These are phyloP conservation scores for Bonia amplexicaulis DNA, from an alignment of 176 grass and related monocot species.

Conservation along the genomic window DNA sequence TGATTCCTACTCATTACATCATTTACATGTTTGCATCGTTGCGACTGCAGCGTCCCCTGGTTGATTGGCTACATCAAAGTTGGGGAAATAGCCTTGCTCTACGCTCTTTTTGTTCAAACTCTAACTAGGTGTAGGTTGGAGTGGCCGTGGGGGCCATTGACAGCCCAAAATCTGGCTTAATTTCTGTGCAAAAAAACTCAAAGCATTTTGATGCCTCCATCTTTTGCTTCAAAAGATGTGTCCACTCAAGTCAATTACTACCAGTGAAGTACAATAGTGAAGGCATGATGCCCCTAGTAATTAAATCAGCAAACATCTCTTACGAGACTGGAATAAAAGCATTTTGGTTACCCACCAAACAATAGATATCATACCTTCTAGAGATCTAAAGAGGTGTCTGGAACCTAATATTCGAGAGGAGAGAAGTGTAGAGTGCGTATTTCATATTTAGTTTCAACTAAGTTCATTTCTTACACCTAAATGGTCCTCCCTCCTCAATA, in stretches of 20 bases:
- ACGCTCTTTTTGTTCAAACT: constrained; percentile 21
- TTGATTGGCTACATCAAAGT: constrained; percentile 50
- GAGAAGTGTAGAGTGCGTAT: no score
- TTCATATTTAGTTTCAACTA: no score
- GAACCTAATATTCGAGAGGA: no score
- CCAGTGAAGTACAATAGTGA: background rate
- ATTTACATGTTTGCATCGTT: constrained; percentile 28
- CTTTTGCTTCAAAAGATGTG: constrained; percentile 46
- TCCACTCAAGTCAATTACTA: background rate
- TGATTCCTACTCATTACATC: constrained; percentile 28
- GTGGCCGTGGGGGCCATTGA: constrained; percentile 30
- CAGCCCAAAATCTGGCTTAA: constrained; percentile 44
- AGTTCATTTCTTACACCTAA: no score
- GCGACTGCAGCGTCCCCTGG: background rate
- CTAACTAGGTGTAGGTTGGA: constrained; percentile 20
- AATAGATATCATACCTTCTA: no score
- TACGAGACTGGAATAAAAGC: no score
- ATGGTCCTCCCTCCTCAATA: no score
- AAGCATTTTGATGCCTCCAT: constrained; percentile 15
- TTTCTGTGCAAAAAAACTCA: constrained; percentile 42
- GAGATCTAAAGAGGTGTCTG: no score
- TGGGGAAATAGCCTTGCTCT: constrained; percentile 6
- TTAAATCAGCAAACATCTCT: background rate
- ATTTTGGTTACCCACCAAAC: no score
- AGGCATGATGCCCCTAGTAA: background rate